Percentiles rank a stretch among this genome's conserved stretches.
Evolutionary conservation across 2,329 filamentous ascomycete species (phyloP).

Genomic region (Furcasterigmium sp.): DNA sequence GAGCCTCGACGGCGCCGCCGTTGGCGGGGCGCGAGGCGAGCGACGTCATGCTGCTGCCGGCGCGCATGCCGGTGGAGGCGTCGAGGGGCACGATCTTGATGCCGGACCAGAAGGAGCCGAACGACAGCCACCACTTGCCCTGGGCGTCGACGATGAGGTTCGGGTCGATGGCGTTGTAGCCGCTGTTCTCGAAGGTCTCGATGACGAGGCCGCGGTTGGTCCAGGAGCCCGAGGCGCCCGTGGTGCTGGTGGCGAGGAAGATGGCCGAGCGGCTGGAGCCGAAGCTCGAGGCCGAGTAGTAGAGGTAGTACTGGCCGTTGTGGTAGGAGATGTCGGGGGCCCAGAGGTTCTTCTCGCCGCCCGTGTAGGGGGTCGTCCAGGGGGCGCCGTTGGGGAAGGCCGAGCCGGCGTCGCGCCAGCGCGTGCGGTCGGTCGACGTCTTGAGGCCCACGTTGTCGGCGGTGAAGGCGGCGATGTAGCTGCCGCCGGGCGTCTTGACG

Average conservation of each 20-base stretch:
- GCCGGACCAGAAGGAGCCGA: constrained; percentile 25
- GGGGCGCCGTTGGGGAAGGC: constrained; percentile 23
- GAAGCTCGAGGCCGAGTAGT: constrained; percentile 25
- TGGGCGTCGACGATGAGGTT: constrained; percentile 21
- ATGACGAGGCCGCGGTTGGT: constrained; percentile 21
- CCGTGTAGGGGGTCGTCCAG: constrained; percentile 23
- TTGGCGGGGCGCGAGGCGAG: constrained; percentile 17
- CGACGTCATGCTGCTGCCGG: constrained; percentile 15
- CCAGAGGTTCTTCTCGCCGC: constrained; percentile 26
- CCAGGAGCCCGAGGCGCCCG: constrained; percentile 22
- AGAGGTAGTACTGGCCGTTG: constrained; percentile 23
- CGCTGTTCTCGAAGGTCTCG: constrained; percentile 14
- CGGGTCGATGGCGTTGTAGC: constrained; percentile 23
- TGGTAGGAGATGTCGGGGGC: constrained; percentile 48
- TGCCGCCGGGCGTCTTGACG: constrained; percentile 20
- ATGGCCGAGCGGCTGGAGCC: constrained; percentile 21
- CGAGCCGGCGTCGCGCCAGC: constrained; percentile 20
- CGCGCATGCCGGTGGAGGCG: constrained; percentile 18
- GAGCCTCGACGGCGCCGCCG: constrained; percentile 20
- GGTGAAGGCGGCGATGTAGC: constrained; percentile 20
- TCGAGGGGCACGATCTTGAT: constrained; percentile 22
- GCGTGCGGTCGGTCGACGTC: constrained; percentile 24
- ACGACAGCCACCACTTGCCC: constrained; percentile 23
- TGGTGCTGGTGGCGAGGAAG: constrained; percentile 22
- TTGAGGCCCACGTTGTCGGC: constrained; percentile 21